Evolutionary conservation across 2,329 filamentous ascomycete species (phyloP), one percentile per base, ranked within the genome.

Genomic region (Diaporthe australafricana): DNA sequence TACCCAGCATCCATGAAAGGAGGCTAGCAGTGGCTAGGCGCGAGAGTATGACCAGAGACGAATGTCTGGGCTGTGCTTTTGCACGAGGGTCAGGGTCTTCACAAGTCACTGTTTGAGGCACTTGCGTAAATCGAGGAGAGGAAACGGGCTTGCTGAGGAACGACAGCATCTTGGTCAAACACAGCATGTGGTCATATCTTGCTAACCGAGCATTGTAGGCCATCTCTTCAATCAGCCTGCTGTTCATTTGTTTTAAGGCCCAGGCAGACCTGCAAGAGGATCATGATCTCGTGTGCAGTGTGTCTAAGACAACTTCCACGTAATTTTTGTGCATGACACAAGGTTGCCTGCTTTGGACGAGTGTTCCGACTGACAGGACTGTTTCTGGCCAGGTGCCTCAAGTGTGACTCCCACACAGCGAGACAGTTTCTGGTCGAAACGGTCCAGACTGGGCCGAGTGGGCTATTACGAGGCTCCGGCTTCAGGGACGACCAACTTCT

Each of bases 351-450:
- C 30, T 12, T 38, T 12, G 20, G 30, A 11, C 14, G 14, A 16
- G 60, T 45, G 47, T n/a, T 5, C 14, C 5, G 35, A 11, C 8
- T 47, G 42, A 12, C 12, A 48, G 20, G 20, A 17, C 42, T 48
- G 12, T 12, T 35, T 48, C 60, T 48, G 20, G 25, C 17, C 17
- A 48, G 57, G 40, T 32, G 57, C 47, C 6, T 40, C 57, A 48
- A 42, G 22, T 3, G 27, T 32, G 14, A 63, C 27, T 50, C 30
- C 25, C 45, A 65, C 60, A 25, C 45, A 20, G 27, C 32, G 30
- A 63, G 60, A 63, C 27, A 63, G 42, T 32, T 20, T 30, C 17
- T 65, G 30, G 35, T 45, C 60, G 60, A 65, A 65, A 65, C 60
- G 35, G n/a, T 20, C 12, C n/a, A 65, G 30, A 1, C 60, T 48